Conservation (phyloP, 805 yeast genomes). For the Pichia pseudocactophila region DNA sequence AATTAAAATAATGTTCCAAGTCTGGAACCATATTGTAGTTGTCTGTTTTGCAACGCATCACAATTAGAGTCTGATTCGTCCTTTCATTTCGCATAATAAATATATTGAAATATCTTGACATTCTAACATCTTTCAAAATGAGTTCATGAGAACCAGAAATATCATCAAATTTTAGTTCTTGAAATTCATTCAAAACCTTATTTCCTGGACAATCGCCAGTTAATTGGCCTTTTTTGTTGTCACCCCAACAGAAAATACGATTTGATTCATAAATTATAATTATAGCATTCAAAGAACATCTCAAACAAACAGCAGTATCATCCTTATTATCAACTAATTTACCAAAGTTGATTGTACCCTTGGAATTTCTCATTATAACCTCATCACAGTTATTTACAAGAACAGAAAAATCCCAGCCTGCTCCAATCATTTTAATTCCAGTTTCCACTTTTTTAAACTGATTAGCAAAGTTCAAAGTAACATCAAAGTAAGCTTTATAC, state of each 20-base stretch:
- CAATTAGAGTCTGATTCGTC: neutral
- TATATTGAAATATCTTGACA: slow-evolving; percentile 57
- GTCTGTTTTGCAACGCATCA: slow-evolving; percentile 26
- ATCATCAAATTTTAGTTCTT: slow-evolving; percentile 7
- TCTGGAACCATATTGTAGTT: slow-evolving; percentile 1
- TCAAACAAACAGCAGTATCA: slow-evolving; percentile 11
- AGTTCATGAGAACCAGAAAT: neutral
- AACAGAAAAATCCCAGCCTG: slow-evolving; percentile 77
- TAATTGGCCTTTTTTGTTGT: slow-evolving; percentile 52
- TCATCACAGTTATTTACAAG: slow-evolving; percentile 34
- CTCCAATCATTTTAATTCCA: slow-evolving; percentile 40
- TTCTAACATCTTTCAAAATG: slow-evolving; percentile 16
- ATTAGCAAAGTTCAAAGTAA: neutral
- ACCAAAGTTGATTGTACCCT: neutral
- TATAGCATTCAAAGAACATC: slow-evolving; percentile 39
- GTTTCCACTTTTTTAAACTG: slow-evolving; percentile 8
- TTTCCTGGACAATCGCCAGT: slow-evolving; percentile 15
- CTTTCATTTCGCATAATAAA: slow-evolving; percentile 17
- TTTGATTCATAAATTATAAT: slow-evolving; percentile 34
- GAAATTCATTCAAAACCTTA: slow-evolving; percentile 22
- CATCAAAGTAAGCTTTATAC: slow-evolving; percentile 5
- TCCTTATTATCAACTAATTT: neutral
- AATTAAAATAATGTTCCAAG: neutral
- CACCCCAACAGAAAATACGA: slow-evolving; percentile 58
- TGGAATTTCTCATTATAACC: slow-evolving; percentile 45